These are phyloP conservation scores for Saprolegnia diclina DNA, from an alignment of 352 stramenopile genomes.

Conservation along the genomic window DNA sequence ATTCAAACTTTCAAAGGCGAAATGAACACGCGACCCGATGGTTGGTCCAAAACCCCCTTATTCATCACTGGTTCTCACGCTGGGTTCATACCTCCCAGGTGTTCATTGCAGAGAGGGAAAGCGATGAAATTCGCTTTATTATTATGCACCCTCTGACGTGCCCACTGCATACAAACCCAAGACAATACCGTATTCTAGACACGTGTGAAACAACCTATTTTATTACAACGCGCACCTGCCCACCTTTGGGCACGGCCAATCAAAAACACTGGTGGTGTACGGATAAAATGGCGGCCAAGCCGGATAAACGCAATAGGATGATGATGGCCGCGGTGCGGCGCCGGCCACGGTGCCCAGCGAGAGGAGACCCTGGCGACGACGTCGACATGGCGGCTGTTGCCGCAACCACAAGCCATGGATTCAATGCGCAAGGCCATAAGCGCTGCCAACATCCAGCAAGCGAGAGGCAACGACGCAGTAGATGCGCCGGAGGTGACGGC, in stretches of 20 bases:
- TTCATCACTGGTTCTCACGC: constrained; percentile 25
- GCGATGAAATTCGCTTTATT: not conserved
- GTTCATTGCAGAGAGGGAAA: constrained; percentile 22
- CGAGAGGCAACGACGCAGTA: no score
- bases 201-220: no score
- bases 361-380: no score
- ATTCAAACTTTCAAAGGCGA: constrained; percentile 79
- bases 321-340: not conserved
- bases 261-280: not conserved
- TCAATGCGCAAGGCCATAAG: no score
- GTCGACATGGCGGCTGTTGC: no score
- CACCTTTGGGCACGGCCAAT: not conserved
- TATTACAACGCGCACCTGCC: no score
- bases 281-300: not conserved
- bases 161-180: constrained; percentile 13
- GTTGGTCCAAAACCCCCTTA: constrained; percentile 24
- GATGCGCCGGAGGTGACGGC: no score
- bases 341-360: no score
- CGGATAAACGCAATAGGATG: constrained; percentile 1
- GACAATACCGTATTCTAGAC: no score
- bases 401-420: no score
- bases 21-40: constrained; percentile 48
- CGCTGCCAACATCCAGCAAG: no score
- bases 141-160: constrained; percentile 1
- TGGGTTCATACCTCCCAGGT: constrained; percentile 24